Evolutionary conservation across 371 early-diverging fungal genomes (phyloP).

Genomic region (Coemansia sp.): DNA sequence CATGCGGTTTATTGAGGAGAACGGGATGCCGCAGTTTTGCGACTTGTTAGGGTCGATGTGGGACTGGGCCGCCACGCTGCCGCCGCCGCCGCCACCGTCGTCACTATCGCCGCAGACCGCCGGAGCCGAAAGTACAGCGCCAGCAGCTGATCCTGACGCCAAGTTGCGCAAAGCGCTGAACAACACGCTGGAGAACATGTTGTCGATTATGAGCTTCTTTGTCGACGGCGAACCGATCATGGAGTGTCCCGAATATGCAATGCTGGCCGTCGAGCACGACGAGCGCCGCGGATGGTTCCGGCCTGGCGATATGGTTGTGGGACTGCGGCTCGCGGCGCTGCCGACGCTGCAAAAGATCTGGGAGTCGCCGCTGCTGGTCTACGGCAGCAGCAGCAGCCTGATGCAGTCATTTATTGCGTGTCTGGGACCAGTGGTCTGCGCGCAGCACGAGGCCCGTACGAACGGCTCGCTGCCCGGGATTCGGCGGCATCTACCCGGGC

Average conservation of each 20-base stretch:
- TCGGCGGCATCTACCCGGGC: conserved; percentile 16
- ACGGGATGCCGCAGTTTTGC: conserved; percentile 63
- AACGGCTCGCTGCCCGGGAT: background rate
- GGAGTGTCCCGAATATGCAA: conserved; percentile 35
- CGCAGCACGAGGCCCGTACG: conserved; percentile 27
- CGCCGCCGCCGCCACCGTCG: conserved; percentile 5
- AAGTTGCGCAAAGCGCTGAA: conserved; percentile 28
- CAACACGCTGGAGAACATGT: conserved; percentile 39
- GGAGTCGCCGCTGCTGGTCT: conserved; percentile 40
- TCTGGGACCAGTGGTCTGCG: conserved; percentile 29
- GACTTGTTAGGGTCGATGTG: conserved; percentile 59
- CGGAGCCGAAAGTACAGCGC: background rate
- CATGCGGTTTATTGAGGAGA: conserved; percentile 64
- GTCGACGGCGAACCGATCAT: conserved; percentile 45
- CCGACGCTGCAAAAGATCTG: conserved; percentile 35
- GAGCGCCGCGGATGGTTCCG: conserved; percentile 35
- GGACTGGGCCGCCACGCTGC: conserved; percentile 53
- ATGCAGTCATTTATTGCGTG: conserved; percentile 40
- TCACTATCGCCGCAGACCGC: background rate
- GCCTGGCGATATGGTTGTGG: conserved; percentile 22
- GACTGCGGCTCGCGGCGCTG: conserved; percentile 23
- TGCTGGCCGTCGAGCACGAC: conserved; percentile 39
- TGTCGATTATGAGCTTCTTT: conserved; percentile 46
- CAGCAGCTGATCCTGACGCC: conserved; percentile 5
- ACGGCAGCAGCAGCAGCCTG: conserved; percentile 16